Conservation (phyloP, 805 yeast genomes). For the Pichia thaimueangensis region DNA sequence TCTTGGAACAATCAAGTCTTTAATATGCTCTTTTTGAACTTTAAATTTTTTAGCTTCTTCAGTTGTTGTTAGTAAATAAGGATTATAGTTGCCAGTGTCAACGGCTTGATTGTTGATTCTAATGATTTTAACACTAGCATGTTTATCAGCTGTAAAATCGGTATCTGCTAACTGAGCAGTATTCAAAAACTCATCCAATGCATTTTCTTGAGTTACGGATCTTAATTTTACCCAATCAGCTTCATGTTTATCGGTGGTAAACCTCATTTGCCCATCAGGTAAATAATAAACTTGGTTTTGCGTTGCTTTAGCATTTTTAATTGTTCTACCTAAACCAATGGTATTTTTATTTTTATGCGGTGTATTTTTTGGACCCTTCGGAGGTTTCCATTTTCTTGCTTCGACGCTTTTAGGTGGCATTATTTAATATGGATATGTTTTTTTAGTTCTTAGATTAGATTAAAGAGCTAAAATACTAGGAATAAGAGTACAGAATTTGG, state of each 20-base stretch:
- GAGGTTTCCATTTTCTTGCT: constrained; percentile 76
- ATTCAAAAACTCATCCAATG: constrained; percentile 87
- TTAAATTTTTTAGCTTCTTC: constrained; percentile 57
- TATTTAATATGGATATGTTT: background rate
- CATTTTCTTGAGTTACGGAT: constrained; percentile 91
- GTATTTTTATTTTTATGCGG: constrained; percentile 77
- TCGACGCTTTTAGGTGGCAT: constrained; percentile 23
- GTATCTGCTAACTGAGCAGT: constrained; percentile 96
- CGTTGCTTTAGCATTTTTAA: constrained; percentile 63
- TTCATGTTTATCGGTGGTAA: constrained; percentile 78
- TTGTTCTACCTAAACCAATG: constrained; percentile 80
- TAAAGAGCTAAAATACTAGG: background rate
- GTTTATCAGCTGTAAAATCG: constrained; percentile 89
- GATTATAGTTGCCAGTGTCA: constrained; percentile 45
- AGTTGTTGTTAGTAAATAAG: constrained; percentile 56
- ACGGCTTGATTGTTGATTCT: constrained; percentile 70
- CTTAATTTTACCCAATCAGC: constrained; percentile 85
- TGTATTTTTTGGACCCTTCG: constrained; percentile 89
- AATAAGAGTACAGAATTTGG: too few relatives aligned
- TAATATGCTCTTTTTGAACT: constrained; percentile 61
- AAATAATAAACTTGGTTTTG: constrained; percentile 65
- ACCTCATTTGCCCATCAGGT: constrained; percentile 86
- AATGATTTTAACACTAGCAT: constrained; percentile 76
- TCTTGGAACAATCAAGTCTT: constrained; percentile 77
- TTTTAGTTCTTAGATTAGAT: background rate